These are phyloP conservation scores for Solanum corneliomulleri DNA, from an alignment of 257 asterid genomes.

Conservation along the genomic window DNA sequence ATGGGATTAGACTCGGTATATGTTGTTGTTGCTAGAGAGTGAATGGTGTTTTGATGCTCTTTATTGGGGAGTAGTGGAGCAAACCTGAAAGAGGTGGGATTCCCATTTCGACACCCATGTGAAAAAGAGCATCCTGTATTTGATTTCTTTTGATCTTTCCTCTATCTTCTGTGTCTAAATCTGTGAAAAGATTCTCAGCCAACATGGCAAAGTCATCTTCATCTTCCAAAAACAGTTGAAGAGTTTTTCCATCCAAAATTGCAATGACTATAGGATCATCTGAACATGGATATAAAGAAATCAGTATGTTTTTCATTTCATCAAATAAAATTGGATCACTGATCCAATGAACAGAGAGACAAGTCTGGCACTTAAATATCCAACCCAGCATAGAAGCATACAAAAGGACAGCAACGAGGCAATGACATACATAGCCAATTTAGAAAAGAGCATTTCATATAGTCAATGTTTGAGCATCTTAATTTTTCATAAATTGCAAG, in stretches of 20 bases:
- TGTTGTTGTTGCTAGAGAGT: not conserved
- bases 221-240: slow-evolving; percentile 37
- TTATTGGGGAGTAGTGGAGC: not conserved
- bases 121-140: slow-evolving; percentile 31
- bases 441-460: not conserved
- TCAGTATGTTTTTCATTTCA: not conserved
- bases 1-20: not conserved
- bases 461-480: not conserved
- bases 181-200: slow-evolving; percentile 56
- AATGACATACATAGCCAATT: not conserved
- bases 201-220: slow-evolving; percentile 67
- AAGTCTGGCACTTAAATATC: not conserved
- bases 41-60: not conserved
- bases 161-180: slow-evolving; percentile 40
- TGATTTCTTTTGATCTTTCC: slow-evolving; percentile 45
- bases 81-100: slow-evolving; percentile 50
- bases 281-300: slow-evolving; percentile 6
- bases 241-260: slow-evolving; percentile 36
- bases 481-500: not conserved
- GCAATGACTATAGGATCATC: slow-evolving; percentile 42
- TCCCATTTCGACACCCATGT: slow-evolving; percentile 52
- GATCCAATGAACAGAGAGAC: not conserved
- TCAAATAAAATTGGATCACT: not conserved
- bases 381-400: not conserved
- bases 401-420: not conserved